A percentile compares a stretch with the other conserved stretches of the same genome.
phyloP scores from a whole-genome alignment of 805 yeast genomes.

The Yarrowia yakushimensis region DNA sequence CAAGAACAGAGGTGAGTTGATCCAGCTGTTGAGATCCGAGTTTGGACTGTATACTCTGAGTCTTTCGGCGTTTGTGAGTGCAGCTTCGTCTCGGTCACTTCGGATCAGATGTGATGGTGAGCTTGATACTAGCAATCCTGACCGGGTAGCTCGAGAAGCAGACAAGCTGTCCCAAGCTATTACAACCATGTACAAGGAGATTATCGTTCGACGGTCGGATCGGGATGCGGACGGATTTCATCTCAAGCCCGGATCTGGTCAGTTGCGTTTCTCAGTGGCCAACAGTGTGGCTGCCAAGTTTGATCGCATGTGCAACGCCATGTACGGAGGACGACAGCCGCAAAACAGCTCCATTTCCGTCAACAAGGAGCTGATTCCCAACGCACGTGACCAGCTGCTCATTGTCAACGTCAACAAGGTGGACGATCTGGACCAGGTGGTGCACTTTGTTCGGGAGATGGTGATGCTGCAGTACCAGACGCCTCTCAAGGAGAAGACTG shows the following conservation, averaged over 20 bases:
- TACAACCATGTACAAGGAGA: background rate
- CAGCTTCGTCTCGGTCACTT: background rate
- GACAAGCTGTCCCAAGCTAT: background rate
- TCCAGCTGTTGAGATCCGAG: background rate
- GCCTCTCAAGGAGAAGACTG: background rate
- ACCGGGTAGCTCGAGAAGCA: background rate
- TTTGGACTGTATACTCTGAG: background rate
- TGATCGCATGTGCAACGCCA: background rate
- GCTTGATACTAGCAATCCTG: background rate
- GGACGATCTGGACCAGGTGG: background rate
- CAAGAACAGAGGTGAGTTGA: background rate
- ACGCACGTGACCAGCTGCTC: background rate
- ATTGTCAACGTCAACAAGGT: background rate
- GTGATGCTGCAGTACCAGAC: background rate
- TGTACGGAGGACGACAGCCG: background rate
- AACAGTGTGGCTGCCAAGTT: background rate
- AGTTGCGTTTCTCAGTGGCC: background rate
- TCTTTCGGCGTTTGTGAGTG: background rate
- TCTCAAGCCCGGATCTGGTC: background rate
- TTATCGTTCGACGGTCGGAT: background rate
- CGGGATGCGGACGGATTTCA: background rate
- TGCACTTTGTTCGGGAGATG: background rate
- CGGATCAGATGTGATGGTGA: background rate
- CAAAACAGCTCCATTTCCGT: background rate
- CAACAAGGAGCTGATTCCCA: background rate